Evolutionary conservation across 495 filamentous ascomycete species (phyloP), one percentile per base, ranked within the genome.

Genomic region (Recurvomyces mirabilis): DNA sequence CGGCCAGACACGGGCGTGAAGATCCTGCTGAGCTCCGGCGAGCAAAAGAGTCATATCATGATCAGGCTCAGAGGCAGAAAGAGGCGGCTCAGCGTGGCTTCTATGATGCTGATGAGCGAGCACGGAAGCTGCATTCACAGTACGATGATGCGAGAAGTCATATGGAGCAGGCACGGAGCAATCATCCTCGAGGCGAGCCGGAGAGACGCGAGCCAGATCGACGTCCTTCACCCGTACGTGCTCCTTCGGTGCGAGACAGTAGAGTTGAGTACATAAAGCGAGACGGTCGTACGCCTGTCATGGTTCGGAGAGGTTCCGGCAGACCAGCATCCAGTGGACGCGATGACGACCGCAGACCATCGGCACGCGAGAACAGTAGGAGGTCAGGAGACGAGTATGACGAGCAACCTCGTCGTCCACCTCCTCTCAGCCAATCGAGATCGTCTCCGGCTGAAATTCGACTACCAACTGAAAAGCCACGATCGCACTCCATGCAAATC

Each of bases 401-500:
- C n/a, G 46, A 54, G n/a, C 23, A 31, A 6, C 36, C 32, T 12
- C 47, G 44, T 20, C 14, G 38, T 15, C 33, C 51, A 17, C 46
- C 51, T 3, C 4, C 15, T 2, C 41, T 54, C 28, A 28, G 10
- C 12, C 24, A 44, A 18, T 36, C 45, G 2, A 40, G 41, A 22
- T 54, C 51, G 1, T 43, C 46, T 7, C 51, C 51, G 11, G 39
- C 32, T 1, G 34, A 49, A 3, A 54, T 54, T 18, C 38, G 30
- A 9, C 22, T 41, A 4, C 35, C 45, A 4, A 32, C 20, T 12
- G 51, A 54, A 4, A 44, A 41, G 31, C 46, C 21, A n/a, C 46
- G 51, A 13, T 44, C 51, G 11, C 39, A 54, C 4, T 54, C 51
- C 5, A 5, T 54, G 29, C 46, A 54, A 26, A 17, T 5, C 31